Conservation (phyloP, 257 asterid genomes). For the Solanum megistacrolobum region DNA sequence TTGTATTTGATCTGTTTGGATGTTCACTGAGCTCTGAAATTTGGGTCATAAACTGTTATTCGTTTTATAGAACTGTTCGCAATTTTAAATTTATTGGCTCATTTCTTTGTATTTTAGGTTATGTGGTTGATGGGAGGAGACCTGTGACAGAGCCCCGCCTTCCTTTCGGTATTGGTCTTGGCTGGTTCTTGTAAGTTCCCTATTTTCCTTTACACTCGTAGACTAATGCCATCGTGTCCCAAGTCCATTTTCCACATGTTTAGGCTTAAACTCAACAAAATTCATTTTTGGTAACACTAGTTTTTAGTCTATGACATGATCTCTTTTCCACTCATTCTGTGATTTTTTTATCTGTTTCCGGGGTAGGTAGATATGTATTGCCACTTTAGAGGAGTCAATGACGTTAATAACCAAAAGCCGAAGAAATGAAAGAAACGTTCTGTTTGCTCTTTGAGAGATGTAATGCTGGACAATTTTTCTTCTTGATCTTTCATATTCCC, state of each 20-base stretch:
- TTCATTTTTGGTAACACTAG: background rate
- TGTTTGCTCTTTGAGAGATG: background rate
- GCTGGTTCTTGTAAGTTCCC: slow-evolving; percentile 76
- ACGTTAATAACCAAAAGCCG: background rate
- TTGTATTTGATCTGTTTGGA: background rate
- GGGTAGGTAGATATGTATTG: background rate
- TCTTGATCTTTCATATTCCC: background rate
- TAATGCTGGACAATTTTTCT: background rate
- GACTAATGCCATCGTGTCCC: background rate
- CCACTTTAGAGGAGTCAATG: background rate
- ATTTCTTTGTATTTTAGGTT: slow-evolving; percentile 29
- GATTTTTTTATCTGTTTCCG: background rate
- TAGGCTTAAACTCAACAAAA: background rate
- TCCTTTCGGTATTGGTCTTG: slow-evolving; percentile 70
- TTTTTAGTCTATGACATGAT: background rate
- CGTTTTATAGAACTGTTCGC: background rate
- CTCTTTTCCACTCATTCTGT: background rate
- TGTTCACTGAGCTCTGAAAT: background rate
- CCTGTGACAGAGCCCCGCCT: slow-evolving; percentile 57
- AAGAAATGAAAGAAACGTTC: background rate
- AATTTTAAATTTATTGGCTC: background rate
- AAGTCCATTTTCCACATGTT: background rate
- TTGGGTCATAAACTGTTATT: background rate
- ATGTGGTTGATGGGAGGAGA: slow-evolving; percentile 59
- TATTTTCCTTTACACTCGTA: background rate